Base-by-base conservation (phyloP, 164 flowering plant species). In the Warburgia ugandensis region DNA sequence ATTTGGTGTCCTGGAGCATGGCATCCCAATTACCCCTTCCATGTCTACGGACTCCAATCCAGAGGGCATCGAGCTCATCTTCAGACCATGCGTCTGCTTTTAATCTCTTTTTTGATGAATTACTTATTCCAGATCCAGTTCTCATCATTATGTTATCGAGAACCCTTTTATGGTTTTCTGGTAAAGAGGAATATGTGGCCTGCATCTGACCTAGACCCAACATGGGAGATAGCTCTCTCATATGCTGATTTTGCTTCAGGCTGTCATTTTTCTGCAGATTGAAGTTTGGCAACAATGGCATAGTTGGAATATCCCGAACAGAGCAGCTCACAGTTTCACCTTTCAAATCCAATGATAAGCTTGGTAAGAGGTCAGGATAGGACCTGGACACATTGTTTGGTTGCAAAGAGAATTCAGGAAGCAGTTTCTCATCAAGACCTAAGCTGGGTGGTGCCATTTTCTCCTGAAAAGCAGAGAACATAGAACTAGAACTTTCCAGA, bases 41-140 rank as follows among this genome's bases (percentile, higher is more conserved):
- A 68, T 94, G 84, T 60, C 99, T 72, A 29, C 99, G 95, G 55
- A 94, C 91, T 55, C 99, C 99, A 69, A 94, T 76, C 99, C 99
- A 94, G 11, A 94, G 81, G 50, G 67, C 73, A 73, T 94, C 99
- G 38, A 94, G 95, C 65, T 94, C 99, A 64, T 94, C 91, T 56
- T 94, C 99, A 28, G 97, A 78, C 99, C 99, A 94, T n/a, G 39
- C 29, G 66, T 83, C 85, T 13, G 56, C 47, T 70, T 70, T 86
- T n/a, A 66, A 23, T 53, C 69, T 81, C 78, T 68, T 81, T 60
- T 63, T 79, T 17, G 65, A 52, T 29, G 62, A 55, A 66, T 54
- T 74, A 66, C 63, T 68, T 10, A 78, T 46, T 58, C 86, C 94
- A 46, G 79, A 55, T 9, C 82, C 92, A 48, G 95, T 79, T 62